Conservation (phyloP, 1,284 basidiomycete species). For the Pascua guehoae region DNA sequence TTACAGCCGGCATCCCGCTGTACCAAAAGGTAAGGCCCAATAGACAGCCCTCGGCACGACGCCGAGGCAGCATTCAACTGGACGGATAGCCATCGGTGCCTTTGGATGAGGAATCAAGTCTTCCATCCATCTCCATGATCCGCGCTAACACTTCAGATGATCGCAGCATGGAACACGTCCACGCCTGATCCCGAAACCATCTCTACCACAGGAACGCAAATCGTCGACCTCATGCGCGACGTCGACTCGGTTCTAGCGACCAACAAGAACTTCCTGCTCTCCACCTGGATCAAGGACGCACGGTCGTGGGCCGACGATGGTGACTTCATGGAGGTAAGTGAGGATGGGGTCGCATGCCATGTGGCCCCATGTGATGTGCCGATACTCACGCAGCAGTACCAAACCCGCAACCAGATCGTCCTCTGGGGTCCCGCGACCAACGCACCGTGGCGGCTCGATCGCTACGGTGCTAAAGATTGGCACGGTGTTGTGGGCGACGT, state of each 20-base stretch:
- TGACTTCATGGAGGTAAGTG: conserved; percentile 21
- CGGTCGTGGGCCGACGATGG: conserved; percentile 39
- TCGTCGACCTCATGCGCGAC: conserved; percentile 45
- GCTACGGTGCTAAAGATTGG: conserved; percentile 54
- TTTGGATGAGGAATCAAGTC: no score
- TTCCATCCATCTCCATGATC: no score
- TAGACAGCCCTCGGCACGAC: no score
- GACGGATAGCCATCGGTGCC: no score
- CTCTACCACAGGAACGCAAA: not conserved
- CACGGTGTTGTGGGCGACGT: conserved; percentile 51
- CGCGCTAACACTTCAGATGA: not conserved
- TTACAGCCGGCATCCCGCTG: conserved; percentile 49
- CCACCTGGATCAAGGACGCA: conserved; percentile 50
- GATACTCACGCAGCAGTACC: conserved; percentile 28
- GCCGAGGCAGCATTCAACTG: no score
- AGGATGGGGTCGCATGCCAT: no score
- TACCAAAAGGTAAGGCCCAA: conserved; percentile 25
- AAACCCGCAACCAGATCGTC: conserved; percentile 53
- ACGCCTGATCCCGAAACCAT: not conserved
- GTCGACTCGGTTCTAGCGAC: conserved; percentile 49
- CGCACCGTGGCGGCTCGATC: conserved; percentile 26
- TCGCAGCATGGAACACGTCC: conserved; percentile 3
- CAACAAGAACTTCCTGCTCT: conserved; percentile 47
- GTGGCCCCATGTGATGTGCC: no score
- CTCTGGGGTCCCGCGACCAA: conserved; percentile 54